Base-by-base conservation (phyloP, 208 protist species). In the Trypanosoma boissoni region DNA sequence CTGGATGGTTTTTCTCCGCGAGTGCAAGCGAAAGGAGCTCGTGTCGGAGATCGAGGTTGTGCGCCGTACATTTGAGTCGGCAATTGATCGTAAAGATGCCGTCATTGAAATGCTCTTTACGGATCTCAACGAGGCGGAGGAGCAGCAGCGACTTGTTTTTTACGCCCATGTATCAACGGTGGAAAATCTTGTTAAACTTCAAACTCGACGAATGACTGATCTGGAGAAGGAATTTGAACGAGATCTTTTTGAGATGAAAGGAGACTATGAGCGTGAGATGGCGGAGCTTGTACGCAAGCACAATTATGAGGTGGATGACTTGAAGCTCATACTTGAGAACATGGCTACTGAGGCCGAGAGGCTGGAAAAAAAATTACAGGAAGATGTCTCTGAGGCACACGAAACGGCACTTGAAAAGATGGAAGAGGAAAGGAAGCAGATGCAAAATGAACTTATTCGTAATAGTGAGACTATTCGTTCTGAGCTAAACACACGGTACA, bases 1-100 rank as follows among this genome's bases (percentile, higher is more conserved):
- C 0, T 97, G 93, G 93, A 85, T 97, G 18, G 58, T 74, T 12
- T 94, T 97, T 62, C 71, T 97, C 32, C 84, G 96, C 7, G 78
- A 95, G 39, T 91, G 91, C 59, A 98, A 98, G 75, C 86, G 94
- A 31, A 78, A 93, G 54, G 93, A 97, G 57, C 80, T 98, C 1
- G 61, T 91, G 0, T 65, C 91, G 1, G 83, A 93, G 34, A 91
- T 98, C 45, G 93, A 97, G 52, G 77, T 97, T 21, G 44, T 95
- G 21, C 73, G 81, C 2, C 85, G 96, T n/a, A 73, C 72, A 12
- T 97, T 98, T 57, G 93, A 97, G 55, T 60, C 81, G 23, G 74
- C 86, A 24, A 80, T 98, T 16, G 97, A 98, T 69, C 74, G 94
- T 26, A 98, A 98, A 64, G 91, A 97, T 50, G 86, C 93, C 7